Evolutionary conservation across 1,284 basidiomycete species (phyloP).

Genomic region (Ceratobasidium sp.): DNA sequence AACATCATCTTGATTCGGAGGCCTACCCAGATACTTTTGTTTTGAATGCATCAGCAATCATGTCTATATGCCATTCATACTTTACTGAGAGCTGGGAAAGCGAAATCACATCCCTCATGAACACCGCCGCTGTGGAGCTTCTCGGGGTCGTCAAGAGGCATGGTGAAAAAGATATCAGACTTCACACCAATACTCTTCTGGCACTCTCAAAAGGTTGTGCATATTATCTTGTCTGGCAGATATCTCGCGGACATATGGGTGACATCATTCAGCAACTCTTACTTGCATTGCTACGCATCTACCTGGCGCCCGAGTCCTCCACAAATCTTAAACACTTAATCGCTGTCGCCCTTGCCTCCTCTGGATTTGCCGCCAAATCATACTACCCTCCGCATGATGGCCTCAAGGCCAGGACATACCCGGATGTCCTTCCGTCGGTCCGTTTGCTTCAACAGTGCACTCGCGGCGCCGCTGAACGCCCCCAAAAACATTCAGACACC

Average conservation of each 20-base stretch:
- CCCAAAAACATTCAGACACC: background rate
- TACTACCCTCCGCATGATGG: background rate
- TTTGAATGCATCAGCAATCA: conserved; percentile 7
- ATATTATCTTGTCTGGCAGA: background rate
- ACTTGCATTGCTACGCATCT: background rate
- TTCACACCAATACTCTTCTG: background rate
- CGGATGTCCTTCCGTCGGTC: background rate
- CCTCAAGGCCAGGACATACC: background rate
- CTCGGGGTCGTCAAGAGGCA: background rate
- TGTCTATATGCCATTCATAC: background rate
- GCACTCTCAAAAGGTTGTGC: background rate
- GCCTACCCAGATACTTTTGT: background rate
- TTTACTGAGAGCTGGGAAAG: background rate
- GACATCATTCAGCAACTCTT: background rate
- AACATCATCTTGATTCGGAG: background rate
- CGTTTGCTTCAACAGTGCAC: background rate
- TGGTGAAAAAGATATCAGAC: background rate
- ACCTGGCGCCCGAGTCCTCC: background rate
- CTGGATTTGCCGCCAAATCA: background rate
- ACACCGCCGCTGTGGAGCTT: background rate
- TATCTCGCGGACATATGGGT: background rate
- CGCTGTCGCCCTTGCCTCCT: background rate
- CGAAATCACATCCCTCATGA: no score
- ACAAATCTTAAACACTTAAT: background rate
- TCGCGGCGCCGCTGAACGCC: background rate